A percentile compares a stretch with the other conserved stretches of the same genome.
These are phyloP conservation scores for Persicaria maculosa DNA, from an alignment of 148 eudicot species.

Conservation along the genomic window DNA sequence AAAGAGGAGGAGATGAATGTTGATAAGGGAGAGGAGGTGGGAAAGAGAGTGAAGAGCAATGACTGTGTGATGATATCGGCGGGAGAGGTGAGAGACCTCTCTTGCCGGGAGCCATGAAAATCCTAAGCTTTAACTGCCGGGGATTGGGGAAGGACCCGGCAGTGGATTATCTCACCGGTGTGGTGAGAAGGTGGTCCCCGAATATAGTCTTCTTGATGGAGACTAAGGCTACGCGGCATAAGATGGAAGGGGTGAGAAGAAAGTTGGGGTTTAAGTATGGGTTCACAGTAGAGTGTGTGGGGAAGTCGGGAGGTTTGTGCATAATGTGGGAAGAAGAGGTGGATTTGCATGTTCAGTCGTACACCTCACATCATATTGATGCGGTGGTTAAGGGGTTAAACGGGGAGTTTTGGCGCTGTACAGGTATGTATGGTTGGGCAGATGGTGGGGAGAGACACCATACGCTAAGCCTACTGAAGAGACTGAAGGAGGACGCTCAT, in stretches of 20 bases:
- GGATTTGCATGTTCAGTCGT: neutral
- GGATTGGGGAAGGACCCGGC: neutral
- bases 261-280: neutral
- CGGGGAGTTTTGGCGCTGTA: neutral
- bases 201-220: neutral
- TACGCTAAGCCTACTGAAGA: neutral
- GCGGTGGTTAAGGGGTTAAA: neutral
- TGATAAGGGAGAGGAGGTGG: neutral
- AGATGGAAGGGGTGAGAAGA: neutral
- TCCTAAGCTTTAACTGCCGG: neutral
- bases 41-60: no score
- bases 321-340: neutral
- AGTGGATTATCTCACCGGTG: neutral
- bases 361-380: neutral
- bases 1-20: no score
- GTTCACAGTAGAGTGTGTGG: neutral
- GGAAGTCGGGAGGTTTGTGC: neutral
- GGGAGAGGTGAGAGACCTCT: neutral
- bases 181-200: neutral
- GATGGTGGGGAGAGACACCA: neutral
- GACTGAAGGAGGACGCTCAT: neutral
- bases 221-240: neutral
- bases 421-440: neutral
- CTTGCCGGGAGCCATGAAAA: neutral
- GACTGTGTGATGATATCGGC: neutral